Base-by-base conservation (phyloP, 805 yeast genomes). In the Ogataea nakhonphanomensis region DNA sequence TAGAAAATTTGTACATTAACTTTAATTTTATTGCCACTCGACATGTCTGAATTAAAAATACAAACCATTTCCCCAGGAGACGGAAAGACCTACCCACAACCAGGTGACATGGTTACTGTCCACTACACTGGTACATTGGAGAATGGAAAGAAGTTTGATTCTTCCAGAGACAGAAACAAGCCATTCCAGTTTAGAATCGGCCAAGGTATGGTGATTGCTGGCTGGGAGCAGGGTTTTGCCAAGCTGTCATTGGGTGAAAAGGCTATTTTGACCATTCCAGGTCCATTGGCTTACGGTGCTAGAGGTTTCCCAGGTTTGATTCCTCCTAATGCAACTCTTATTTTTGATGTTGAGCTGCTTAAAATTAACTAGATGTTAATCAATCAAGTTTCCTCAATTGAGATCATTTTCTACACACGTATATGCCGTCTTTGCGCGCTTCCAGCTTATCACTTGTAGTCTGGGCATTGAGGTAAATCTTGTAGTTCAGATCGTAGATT, bases 251-350 rank as follows among this genome's bases (percentile, higher is more conserved):
- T 89, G 37, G 98, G 98, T 58, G 88, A 93, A 70, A 85, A 84
- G 74, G 96, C 97, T 37, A 76, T 84, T 62, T 74, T 91, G 61
- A 88, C 95, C 57, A 88, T 91, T 57, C 95, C 96, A 57, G 95
- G 96, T 51, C 78, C 80, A 57, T 84, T 86, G 70, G 98, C 95
- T 54, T 91, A 91, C 69, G 97, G 97, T 49, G 76, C 77, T 51
- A 81, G 95, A 69, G 98, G 98, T 35, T 88, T 84, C 81, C 97
- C 97, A 54, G 96, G 96, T 54, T 72, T 88, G 61, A 91, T 91
- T 62, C 98, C 98, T 51, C 96, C 96, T 55, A 88, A 87, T 66
- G 95, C 97, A 50, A 90, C 96, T 54, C 78, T 91, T 69, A 71
- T 87, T 57, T 85, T 85, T 54, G 93, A 85, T 54, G 93, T 85